Evolutionary conservation across 176 grass and related monocot genomes (phyloP), one percentile per base, ranked within the genome.

Genomic region (Hyparrhenia diplandra): DNA sequence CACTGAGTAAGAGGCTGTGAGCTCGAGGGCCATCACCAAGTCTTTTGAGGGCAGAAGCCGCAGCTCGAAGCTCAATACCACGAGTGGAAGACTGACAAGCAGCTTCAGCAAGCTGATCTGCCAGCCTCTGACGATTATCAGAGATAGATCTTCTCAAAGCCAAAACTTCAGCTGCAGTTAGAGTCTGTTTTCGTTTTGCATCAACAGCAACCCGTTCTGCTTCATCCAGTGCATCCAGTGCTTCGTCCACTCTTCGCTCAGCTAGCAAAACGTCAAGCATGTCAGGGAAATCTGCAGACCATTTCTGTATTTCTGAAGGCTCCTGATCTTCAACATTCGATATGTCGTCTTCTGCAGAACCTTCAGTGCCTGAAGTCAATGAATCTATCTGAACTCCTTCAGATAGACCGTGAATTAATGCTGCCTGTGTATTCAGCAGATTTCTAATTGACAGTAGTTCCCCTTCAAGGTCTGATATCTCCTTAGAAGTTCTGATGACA

Each of bases 401-500:
- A 31, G 94, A 91, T 31, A 97, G 83, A 64, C 92, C 87, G n/a
- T 89, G 94, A 69, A 97, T 88, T 80, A 97, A 75, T 79, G 87
- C 87, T 78, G 92, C 90, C 76, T 97, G 91, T 25, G 89, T 77
- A 62, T 90, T 92, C 29, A 97, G 88, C 21, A 97, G 78, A 86
- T 97, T 97, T 76, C 90, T 89, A 40, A 97, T 97, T 13, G 94
- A 94, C 37, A 97, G 74, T 41, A 97, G 92, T 77, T 97, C 94
- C 29, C 94, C 89, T 90, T 97, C 94, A 25, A 97, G 89, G 73
- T 97, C 94, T 21, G 94, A 97, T 87, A 97, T 97, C 76, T 97
- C 94, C 86, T 90, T 94, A 10, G 94, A 97, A 78, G 94, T 97
- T 88, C 94, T 97, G 79, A 69, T 77, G 59, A 80, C 32, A 71